A percentile compares a stretch with the other conserved stretches of the same genome.
These are phyloP conservation scores for Xylaria sp. DNA, from an alignment of 2,329 filamentous ascomycete genomes.

Conservation along the genomic window DNA sequence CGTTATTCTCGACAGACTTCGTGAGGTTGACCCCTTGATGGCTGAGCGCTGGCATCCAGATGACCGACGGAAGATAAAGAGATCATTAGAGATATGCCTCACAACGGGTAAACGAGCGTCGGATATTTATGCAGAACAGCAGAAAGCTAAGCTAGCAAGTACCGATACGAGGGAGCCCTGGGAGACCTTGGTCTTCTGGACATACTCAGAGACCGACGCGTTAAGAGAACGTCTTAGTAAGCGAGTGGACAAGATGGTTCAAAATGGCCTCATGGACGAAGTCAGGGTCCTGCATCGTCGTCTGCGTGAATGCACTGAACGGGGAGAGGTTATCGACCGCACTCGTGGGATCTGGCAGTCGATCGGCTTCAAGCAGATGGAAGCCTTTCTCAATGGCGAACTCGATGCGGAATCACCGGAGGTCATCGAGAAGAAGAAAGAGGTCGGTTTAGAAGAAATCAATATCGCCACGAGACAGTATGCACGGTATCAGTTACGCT, in stretches of 20 bases:
- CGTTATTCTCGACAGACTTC: slow-evolving; percentile 76
- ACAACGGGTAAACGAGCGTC: slow-evolving; percentile 84
- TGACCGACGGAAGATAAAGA: slow-evolving; percentile 87
- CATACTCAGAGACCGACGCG: slow-evolving; percentile 76
- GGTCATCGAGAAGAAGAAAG: slow-evolving; percentile 67
- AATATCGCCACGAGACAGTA: slow-evolving; percentile 89
- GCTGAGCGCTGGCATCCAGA: slow-evolving; percentile 94
- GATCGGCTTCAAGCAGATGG: slow-evolving; percentile 94
- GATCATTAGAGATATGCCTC: slow-evolving; percentile 90
- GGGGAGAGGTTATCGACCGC: slow-evolving; percentile 71
- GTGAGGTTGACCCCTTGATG: slow-evolving; percentile 88
- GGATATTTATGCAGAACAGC: slow-evolving; percentile 86
- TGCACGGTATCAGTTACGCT: slow-evolving; percentile 83
- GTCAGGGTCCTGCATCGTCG: slow-evolving; percentile 59
- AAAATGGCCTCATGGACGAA: slow-evolving; percentile 63
- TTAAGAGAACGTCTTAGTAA: slow-evolving; percentile 77
- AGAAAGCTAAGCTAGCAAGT: slow-evolving; percentile 51
- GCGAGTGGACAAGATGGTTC: slow-evolving; percentile 87
- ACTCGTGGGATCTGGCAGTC: slow-evolving; percentile 93
- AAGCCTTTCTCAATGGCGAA: slow-evolving; percentile 71
- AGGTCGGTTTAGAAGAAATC: slow-evolving; percentile 75
- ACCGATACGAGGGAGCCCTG: slow-evolving; percentile 51
- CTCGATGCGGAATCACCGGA: slow-evolving; percentile 46
- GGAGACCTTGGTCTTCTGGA: slow-evolving; percentile 83
- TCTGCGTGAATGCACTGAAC: slow-evolving; percentile 49